A percentile compares a stretch with the other conserved stretches of the same genome.
Evolutionary conservation across 2,329 filamentous ascomycete species (phyloP).

Genomic region (Sporothrix luriei): DNA sequence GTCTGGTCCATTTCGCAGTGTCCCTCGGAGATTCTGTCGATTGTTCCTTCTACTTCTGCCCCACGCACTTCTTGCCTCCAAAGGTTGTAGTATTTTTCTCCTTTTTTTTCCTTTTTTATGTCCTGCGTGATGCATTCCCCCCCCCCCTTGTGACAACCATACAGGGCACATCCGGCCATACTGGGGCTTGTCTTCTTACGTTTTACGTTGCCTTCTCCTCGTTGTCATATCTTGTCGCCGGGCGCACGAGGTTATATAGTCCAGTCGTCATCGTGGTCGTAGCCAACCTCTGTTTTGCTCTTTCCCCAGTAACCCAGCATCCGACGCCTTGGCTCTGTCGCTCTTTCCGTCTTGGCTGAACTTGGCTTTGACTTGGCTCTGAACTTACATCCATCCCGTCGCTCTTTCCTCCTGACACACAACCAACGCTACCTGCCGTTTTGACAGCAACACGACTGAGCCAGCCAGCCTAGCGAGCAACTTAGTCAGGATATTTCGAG

Average conservation of each 20-base stretch:
- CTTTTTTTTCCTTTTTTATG: not conserved
- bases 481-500: slow-evolving; percentile 17
- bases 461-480: too few relatives aligned
- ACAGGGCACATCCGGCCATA: not conserved
- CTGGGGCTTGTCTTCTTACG: not conserved
- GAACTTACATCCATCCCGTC: slow-evolving; percentile 1
- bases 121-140: not conserved
- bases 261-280: not conserved
- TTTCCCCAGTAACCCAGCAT: slow-evolving; percentile 1
- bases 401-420: not conserved
- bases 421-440: not conserved
- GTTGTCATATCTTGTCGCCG: not conserved
- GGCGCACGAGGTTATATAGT: slow-evolving; percentile 21
- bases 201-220: slow-evolving; percentile 8
- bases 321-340: not conserved
- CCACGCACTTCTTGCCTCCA: not conserved
- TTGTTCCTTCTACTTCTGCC: slow-evolving; percentile 6
- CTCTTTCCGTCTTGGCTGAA: slow-evolving; percentile 21
- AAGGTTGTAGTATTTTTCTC: not conserved
- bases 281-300: slow-evolving; percentile 12
- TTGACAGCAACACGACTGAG: not conserved
- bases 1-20: not conserved
- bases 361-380: not conserved
- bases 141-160: not conserved
- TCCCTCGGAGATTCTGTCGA: not conserved